Evolutionary conservation across 768 basidiomycete genomes (phyloP), one percentile per base, ranked within the genome.

Genomic region (Pleurotus djamor): DNA sequence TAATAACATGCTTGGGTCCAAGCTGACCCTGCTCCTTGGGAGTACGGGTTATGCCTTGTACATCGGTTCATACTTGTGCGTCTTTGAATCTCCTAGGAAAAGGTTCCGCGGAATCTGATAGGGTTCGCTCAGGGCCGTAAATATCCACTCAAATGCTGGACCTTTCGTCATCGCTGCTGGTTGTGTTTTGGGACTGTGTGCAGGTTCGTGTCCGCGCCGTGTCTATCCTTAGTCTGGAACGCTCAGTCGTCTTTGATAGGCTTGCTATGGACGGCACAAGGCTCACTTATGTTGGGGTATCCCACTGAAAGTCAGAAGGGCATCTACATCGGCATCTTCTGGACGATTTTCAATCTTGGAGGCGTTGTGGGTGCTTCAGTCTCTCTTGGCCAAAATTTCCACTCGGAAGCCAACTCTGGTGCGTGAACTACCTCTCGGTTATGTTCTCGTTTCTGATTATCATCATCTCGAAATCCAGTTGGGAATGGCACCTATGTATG

Each of bases 251-350:
- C 28, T 34, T 3, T 8, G 2, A 17, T 33, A 56, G 80, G 78
- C 37, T 67, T 94, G 48, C 74, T 93, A 8, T 93, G 91, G 91
- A 88, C 90, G 0, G 89, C 91, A 0, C 91, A 93, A 66, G 92
- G 91, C 16, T 86, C 84, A n/a, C 74, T 94, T 60, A 92, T 92
- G 85, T 73, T 94, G 71, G 83, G 88, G 3, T 94, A 93, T 70
- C 88, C 91, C 0, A 91, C 88, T 0, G 91, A 93, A 68, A 67
- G 71, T 50, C 83, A 92, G 69, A 93, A 93, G 70, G 91, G 91
- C 10, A 74, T 72, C 35, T 92, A 81, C 71, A 91, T 93, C 57
- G 86, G 82, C 45, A 83, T 91, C 48, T 93, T 92, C 73, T 93
- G 91, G 92, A 74, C 81, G 48, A 88, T 93, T 60, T 93, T 94